Base-by-base conservation (phyloP, 192 early-diverging fungal genomes). In the Backusella australiensis region DNA sequence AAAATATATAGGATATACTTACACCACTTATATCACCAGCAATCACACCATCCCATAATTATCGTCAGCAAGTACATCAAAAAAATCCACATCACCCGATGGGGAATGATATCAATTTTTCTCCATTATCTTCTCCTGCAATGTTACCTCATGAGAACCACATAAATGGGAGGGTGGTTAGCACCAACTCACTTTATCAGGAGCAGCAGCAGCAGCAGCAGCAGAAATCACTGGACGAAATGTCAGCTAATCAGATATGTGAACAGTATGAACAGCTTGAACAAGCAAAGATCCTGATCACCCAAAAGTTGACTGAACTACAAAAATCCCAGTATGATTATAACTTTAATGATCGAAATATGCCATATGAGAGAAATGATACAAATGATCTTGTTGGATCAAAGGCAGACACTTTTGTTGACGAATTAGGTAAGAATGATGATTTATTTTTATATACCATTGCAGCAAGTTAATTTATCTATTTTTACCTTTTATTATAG, bases 21-120 rank as follows among this genome's bases (percentile, higher is more conserved):
- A 90, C 90, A 19, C 92, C 92, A 0, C 79, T 93, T 21, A 88
- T 93, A n/a, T 93, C 92, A 19, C 92, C 92, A 8, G 90, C 89
- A 11, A 89, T 90, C 78, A 93, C 90, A 1, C 92, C 92, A 0
- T 85, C 86, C 26, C 23, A 63, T 63, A 63, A 29, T 29, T 81
- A 84, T 59, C 84, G 85, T 46, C 89, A 86, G 76, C 75, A 83
- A 41, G 76, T 75, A 41, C 67, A 70, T 23, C 69, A 59, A 59
- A 70, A 81, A 4, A 65, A 78, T 17, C n/a, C 72, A 6, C 23
- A 41, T 39, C 34, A 69, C 19, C 59, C 46, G 34, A 69, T 39
- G 6, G 67, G 59, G 8, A 73, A 69, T 23, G 84, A 89, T 29
- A 82, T 80, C 17, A 71, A 83, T 46, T 91, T 91, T 71, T 88